Evolutionary conservation across 805 yeast genomes (phyloP).

Genomic region (Nakazawaea molendinolei): DNA sequence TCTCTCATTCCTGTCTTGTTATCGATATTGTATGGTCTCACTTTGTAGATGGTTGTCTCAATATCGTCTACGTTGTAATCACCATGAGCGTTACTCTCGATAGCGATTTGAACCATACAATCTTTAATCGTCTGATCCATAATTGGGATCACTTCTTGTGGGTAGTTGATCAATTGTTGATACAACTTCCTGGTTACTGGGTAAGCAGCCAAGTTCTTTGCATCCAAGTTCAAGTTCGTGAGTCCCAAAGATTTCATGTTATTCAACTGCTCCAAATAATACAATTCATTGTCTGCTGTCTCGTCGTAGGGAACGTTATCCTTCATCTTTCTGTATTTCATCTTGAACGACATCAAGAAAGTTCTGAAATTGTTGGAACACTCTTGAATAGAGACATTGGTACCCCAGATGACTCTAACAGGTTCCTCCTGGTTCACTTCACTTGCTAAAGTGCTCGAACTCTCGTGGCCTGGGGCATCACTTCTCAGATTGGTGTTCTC

Average conservation of each 20-base stretch:
- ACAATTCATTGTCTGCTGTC: constrained; percentile 61
- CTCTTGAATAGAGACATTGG: constrained; percentile 89
- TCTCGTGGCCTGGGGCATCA: constrained; percentile 10
- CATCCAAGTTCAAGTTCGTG: constrained; percentile 79
- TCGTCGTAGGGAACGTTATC: constrained; percentile 34
- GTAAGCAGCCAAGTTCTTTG: constrained; percentile 69
- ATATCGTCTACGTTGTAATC: constrained; percentile 56
- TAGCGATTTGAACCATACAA: constrained; percentile 62
- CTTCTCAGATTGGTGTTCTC: constrained; percentile 25
- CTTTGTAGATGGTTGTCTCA: constrained; percentile 77
- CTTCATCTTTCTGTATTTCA: constrained; percentile 56
- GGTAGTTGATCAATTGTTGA: constrained; percentile 83
- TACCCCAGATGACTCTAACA: constrained; percentile 95
- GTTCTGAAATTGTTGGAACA: constrained; percentile 73
- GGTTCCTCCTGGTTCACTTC: constrained; percentile 55
- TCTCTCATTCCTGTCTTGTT: constrained; percentile 81
- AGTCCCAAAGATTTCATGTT: constrained; percentile 74
- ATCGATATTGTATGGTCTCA: constrained; percentile 82
- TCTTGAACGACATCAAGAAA: constrained; percentile 78
- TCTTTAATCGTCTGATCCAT: constrained; percentile 96
- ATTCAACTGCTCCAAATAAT: constrained; percentile 67
- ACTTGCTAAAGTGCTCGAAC: constrained; percentile 18
- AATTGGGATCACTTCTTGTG: constrained; percentile 94
- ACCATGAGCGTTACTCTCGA: constrained; percentile 26
- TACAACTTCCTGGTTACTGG: constrained; percentile 73